Percentiles rank a stretch among this genome's conserved stretches.
Evolutionary conservation across 2,329 filamentous ascomycete species (phyloP).

Genomic region (Cadophora luteo-olivacea): DNA sequence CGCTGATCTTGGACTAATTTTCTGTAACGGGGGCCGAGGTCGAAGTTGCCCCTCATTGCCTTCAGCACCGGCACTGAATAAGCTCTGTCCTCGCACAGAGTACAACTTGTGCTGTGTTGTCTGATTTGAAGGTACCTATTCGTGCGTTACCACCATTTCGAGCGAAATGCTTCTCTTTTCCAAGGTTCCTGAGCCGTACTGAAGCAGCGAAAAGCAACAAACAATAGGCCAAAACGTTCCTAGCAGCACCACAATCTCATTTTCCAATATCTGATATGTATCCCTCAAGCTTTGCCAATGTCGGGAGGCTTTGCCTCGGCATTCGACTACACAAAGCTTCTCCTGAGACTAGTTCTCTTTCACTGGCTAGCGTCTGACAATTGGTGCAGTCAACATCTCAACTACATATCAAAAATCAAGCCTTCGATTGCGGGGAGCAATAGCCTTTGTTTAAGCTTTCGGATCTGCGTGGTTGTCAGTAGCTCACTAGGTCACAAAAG

Average conservation of each 20-base stretch:
- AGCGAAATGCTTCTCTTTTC: background rate
- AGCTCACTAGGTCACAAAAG: slow-evolving; percentile 5
- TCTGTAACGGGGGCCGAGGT: slow-evolving; percentile 13
- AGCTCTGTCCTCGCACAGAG: background rate
- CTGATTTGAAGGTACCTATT: background rate
- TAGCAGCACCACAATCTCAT: background rate
- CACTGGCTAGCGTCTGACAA: background rate
- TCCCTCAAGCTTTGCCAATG: slow-evolving; percentile 1
- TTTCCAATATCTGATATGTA: background rate
- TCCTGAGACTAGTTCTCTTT: background rate
- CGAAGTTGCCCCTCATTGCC: background rate
- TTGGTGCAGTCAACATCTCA: slow-evolving; percentile 1
- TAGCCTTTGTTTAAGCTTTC: slow-evolving; percentile 9
- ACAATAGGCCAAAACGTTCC: background rate
- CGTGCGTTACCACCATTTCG: background rate
- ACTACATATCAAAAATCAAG: background rate
- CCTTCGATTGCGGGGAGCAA: background rate
- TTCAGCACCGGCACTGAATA: too few species aligned
- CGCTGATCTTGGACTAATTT: slow-evolving; percentile 16
- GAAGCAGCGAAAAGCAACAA: background rate
- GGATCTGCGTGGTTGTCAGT: slow-evolving; percentile 5
- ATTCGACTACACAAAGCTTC: background rate
- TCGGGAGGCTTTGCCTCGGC: slow-evolving; percentile 1
- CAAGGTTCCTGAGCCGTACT: background rate
- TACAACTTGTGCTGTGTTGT: background rate